Evolutionary conservation across 768 basidiomycete genomes (phyloP), one percentile per base, ranked within the genome.

Genomic region (Candolleomyces eurysporus): DNA sequence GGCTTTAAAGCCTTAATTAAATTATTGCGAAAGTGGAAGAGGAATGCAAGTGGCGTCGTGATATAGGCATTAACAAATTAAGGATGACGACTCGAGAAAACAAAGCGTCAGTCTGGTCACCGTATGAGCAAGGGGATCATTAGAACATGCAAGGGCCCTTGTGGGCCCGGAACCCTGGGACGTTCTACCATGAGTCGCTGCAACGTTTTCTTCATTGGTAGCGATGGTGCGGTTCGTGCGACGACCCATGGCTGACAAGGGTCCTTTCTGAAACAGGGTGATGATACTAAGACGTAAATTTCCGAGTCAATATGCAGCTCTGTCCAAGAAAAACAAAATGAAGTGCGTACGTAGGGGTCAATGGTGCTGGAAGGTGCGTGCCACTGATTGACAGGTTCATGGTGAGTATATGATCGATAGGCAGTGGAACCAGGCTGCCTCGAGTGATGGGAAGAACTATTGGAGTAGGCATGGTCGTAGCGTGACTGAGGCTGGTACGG

Each of bases 281-380:
- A 59, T 71, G 68, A 46, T 59, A 58, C 52, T 67, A 64, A 57
- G 66, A 68, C 69, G 69, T 50, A 36, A 54, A 55, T 26, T 40
- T 39, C 46, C 42, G 19, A 49, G 21, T 61, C 30, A 32, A 11
- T 32, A 19, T 22, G 21, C 39, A 42, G 14, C 39, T 40, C 49
- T 49, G 19, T 32, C 55, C 13, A 45, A 59, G 62, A 58, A 64
- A 36, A 42, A 51, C 17, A 22, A 48, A 51, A 11, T 52, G 55
- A 43, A 59, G 49, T 17, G 26, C 88, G 77, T 73, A 92, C 90
- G 71, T 84, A 91, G 60, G 87, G 72, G 50, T 90, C 86, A 69
- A 87, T 78, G 14, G 82, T 77, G 65, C 87, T 82, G 19, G 82
- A 76, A 43, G 80, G 69, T n/a, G 81, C 76, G 54, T 77, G 76